Base-by-base conservation (phyloP, 352 stramenopile genomes). In the Phytophthora parvispora region DNA sequence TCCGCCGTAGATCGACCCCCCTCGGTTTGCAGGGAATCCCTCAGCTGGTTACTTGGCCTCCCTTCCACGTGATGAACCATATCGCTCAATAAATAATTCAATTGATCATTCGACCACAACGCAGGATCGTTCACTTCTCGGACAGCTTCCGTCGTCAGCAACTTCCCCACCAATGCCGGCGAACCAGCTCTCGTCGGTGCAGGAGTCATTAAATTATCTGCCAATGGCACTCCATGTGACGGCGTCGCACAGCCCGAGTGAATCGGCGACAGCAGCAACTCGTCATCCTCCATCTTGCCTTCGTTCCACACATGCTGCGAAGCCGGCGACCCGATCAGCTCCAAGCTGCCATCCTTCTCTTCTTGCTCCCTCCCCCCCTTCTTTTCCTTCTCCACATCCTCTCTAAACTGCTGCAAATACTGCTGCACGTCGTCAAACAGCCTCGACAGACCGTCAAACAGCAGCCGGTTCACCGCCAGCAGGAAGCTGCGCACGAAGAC, bases 401-500 rank as follows among this genome's bases (percentile, higher is more conserved):
- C 65, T 59, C 65, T 69, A 47, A 87, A 87, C 25, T 77, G 64
- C 29, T 81, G 62, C 7, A 87, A 28, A 71, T 92, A 94, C 28
- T 72, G 66, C 55, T 69, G 55, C 24, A 93, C 76, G 36, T 92
- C 78, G 16, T 94, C 87, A 43, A 81, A 93, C 29, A 93, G 71
- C 25, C 76, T 68, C 28, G 83, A 89, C n/a, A 94, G 64, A 4
- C 87, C 85, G 25, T 94, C 87, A 25, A 94, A 94, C 38, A 94
- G 52, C 36, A 89, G 40, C 0, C 83, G 71, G 48, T 90, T 86
- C 16, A 89, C 67, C 1, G 73, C 69, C 29, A 94, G 49, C n/a
- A 91, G 69, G 53, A 94, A 90, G 43, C 74, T 80, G 24, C 87
- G 85, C 49, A 94, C 82, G 53, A 92, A 94, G 16, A 92, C 62